Evolutionary conservation across 2,329 filamentous ascomycete species (phyloP).

Genomic region (Neofusicoccum kwambonambiense): DNA sequence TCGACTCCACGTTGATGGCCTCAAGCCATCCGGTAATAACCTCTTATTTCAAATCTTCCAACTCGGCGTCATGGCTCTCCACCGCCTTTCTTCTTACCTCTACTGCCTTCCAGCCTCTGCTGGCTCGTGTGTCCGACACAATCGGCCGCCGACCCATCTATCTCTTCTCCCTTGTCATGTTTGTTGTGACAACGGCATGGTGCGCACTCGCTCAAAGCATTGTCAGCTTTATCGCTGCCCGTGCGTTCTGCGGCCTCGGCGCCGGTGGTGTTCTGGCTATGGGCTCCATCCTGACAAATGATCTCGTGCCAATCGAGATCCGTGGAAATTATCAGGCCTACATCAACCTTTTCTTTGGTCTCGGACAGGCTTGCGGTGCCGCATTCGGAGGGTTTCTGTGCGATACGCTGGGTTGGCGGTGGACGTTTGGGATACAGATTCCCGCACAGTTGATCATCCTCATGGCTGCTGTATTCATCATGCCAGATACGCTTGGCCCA

Average conservation of each 20-base stretch:
- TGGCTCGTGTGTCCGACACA: constrained; percentile 72
- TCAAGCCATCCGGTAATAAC: constrained; percentile 79
- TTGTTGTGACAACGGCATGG: constrained; percentile 64
- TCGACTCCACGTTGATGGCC: constrained; percentile 79
- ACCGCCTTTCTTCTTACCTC: constrained; percentile 76
- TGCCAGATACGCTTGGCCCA: constrained; percentile 46
- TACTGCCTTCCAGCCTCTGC: constrained; percentile 72
- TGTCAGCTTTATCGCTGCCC: constrained; percentile 66
- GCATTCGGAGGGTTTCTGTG: constrained; percentile 69
- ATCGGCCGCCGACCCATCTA: constrained; percentile 68
- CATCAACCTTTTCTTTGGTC: constrained; percentile 64
- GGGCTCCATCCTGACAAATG: constrained; percentile 69
- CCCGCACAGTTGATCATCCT: constrained; percentile 49
- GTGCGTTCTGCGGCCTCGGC: constrained; percentile 70
- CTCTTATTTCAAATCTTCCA: constrained; percentile 73
- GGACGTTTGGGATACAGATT: constrained; percentile 61
- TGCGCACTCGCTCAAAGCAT: constrained; percentile 68
- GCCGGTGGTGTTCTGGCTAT: constrained; percentile 70
- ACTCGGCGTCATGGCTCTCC: constrained; percentile 79
- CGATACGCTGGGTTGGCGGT: constrained; percentile 70
- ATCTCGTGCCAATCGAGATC: constrained; percentile 70
- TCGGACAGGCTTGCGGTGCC: constrained; percentile 55
- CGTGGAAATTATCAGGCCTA: constrained; percentile 73
- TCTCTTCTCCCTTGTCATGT: constrained; percentile 61
- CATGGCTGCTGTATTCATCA: constrained; percentile 43